Percentiles rank a stretch among this genome's conserved stretches.
phyloP scores from a whole-genome alignment of 805 yeast genomes.

The Lipomyces sp. region DNA sequence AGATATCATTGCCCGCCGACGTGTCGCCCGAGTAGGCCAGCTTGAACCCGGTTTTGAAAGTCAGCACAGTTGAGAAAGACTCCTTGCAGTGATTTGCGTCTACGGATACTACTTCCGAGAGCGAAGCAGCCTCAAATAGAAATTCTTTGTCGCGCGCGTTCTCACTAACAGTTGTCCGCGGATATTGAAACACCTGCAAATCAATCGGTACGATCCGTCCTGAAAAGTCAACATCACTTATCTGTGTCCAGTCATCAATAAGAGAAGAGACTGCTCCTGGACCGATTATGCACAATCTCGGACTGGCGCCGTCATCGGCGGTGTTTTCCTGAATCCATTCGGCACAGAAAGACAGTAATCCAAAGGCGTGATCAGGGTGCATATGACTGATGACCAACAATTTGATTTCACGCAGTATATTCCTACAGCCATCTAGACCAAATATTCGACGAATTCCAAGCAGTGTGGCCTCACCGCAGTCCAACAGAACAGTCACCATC shows the following conservation, averaged over 20 bases:
- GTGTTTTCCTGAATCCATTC: not conserved
- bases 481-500: constrained; percentile 52
- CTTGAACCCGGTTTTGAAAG: constrained; percentile 50
- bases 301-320: not conserved
- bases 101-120: too few species aligned
- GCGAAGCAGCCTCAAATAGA: too few species aligned
- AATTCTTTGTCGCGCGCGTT: too few species aligned
- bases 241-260: constrained; percentile 71
- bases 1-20: constrained; percentile 61
- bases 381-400: constrained; percentile 77
- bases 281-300: constrained; percentile 54
- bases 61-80: constrained; percentile 67
- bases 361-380: constrained; percentile 96
- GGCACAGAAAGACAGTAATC: constrained; percentile 55
- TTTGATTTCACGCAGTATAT: constrained; percentile 57
- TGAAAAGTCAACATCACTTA: too few species aligned
- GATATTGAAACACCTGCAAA: too few species aligned
- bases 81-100: constrained; percentile 76
- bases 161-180: too few species aligned
- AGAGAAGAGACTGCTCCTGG: constrained; percentile 76
- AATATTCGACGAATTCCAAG: constrained; percentile 66
- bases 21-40: constrained; percentile 93
- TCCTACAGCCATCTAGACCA: constrained; percentile 45
- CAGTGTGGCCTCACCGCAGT: constrained; percentile 89
- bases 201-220: too few species aligned